Evolutionary conservation across 805 yeast genomes (phyloP).

Genomic region (Peterozyma xylosa): DNA sequence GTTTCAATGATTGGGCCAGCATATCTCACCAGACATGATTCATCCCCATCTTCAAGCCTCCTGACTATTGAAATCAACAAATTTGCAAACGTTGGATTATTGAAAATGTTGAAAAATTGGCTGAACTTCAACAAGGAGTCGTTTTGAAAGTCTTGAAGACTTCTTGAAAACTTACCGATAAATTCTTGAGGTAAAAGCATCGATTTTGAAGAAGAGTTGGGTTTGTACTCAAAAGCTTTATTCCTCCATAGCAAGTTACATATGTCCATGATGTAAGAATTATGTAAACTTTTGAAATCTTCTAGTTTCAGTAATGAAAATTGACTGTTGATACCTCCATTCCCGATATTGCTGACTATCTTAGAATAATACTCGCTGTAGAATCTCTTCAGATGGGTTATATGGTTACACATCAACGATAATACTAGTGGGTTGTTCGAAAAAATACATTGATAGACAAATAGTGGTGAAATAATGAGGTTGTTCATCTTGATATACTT

Average conservation of each 20-base stretch:
- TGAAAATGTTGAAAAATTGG: conserved; percentile 30
- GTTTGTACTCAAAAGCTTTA: conserved; percentile 34
- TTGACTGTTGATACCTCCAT: conserved; percentile 7
- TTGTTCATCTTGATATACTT: conserved; percentile 12
- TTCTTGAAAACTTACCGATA: conserved; percentile 20
- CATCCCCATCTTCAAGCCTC: conserved; percentile 34
- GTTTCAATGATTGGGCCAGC: conserved; percentile 46
- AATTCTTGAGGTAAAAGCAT: conserved; percentile 28
- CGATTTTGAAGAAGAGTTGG: conserved; percentile 27
- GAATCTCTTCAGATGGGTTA: conserved; percentile 32
- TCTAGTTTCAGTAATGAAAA: neutral
- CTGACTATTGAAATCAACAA: conserved; percentile 36
- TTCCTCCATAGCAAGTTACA: conserved; percentile 53
- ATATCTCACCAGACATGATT: conserved; percentile 27
- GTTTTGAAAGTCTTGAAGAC: conserved; percentile 2
- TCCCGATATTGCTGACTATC: neutral
- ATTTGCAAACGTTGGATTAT: conserved; percentile 43
- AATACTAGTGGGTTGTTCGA: conserved; percentile 34
- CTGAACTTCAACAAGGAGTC: conserved; percentile 4
- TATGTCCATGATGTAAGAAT: conserved; percentile 46
- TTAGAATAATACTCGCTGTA: conserved; percentile 15
- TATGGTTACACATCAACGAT: conserved; percentile 38
- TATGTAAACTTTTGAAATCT: conserved; percentile 27
- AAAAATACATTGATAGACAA: conserved; percentile 30
- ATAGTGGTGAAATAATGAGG: conserved; percentile 30